Evolutionary conservation across 768 basidiomycete species (phyloP), one percentile per base, ranked within the genome.

Genomic region (Lactarius hatsudake): DNA sequence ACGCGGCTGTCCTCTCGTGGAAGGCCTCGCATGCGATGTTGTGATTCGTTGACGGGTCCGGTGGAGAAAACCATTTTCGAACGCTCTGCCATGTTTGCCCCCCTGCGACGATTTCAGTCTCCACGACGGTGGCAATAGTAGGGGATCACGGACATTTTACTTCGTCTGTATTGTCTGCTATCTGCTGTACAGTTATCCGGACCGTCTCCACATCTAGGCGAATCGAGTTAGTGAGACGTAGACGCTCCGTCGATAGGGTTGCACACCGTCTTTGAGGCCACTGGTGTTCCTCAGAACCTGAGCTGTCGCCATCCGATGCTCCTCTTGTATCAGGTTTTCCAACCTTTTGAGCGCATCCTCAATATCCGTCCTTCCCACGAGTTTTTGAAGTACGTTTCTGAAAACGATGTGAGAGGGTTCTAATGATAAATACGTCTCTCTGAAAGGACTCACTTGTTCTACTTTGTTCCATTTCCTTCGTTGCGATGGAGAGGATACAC

Each of bases 351-450:
- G 23, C 20, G 34, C 57, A 40, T 64, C 63, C 6, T 59, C 32
- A 4, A 67, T 43, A 2, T 59, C 66, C 1, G 17, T 45, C 9
- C 26, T 34, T 38, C 66, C 59, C 1, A 56, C n/a, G 1, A 67
- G 26, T 36, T 60, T 4, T 38, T 67, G n/a, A 54, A 2, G 23
- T 45, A 32, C 18, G 3, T 67, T 60, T 60, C 66, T 67, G 17
- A 12, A 20, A 0, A 55, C 15, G 1, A 6, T 26, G 23, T 51
- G 48, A 23, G 48, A 51, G 2, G n/a, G 10, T 13, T 56, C 18
- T 64, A 51, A 17, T 42, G 3, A 43, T 5, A 36, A 15, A 5
- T 10, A 20, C 2, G 6, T 26, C 1, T 1, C 6, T 17, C 17
- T 5, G 34, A n/a, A 20, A 23, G 3, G 13, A 59, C 36, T 28